Evolutionary conservation across 495 filamentous ascomycete species (phyloP), one percentile per base, ranked within the genome.

Genomic region (Talaromyces stipitatus): DNA sequence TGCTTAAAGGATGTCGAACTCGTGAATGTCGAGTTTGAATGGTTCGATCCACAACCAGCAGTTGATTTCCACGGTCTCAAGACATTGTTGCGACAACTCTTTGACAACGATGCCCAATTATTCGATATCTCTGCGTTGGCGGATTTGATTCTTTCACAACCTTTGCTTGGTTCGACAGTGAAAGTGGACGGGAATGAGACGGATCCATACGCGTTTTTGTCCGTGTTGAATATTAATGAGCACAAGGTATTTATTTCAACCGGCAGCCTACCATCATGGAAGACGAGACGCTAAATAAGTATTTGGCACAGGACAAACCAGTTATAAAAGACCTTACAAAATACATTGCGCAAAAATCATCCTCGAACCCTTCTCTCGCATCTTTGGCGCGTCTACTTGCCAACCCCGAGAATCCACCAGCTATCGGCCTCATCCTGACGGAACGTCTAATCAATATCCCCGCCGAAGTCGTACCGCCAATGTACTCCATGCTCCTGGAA

Each of bases 391-490:
- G 70, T 3, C 76, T 91, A 38, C 72, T 91, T 28, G 71, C 80
- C 2, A 73, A 81, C 4, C 64, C 69, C 5, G 74, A 73, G 8
- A 59, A 71, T 8, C 76, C 83, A 4, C 77, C 82, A 48, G 33
- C 36, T 16, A 81, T 96, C 41, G 95, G 94, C 0, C 76, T 99
- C 6, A 82, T 99, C 38, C 76, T 99, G 26, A 88, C 90, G 0
- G 95, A 99, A 69, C 83, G 94, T 14, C 69, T 97, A 58, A 88
- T 97, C 78, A 99, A 99, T 72, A 90, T 96, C 78, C 95, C 95
- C 16, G 77, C 88, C 24, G 88, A 97, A 72, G 84, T 95, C 51
- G 80, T 92, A 20, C 94, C 95, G 30, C 92, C 95, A 9, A 92
- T 99, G 91, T 97, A 97, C 80, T 85, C 78, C 60, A 95, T 96